These are phyloP conservation scores for Colletotrichum euphorbiae DNA, from an alignment of 2,329 filamentous ascomycete genomes.

Conservation along the genomic window DNA sequence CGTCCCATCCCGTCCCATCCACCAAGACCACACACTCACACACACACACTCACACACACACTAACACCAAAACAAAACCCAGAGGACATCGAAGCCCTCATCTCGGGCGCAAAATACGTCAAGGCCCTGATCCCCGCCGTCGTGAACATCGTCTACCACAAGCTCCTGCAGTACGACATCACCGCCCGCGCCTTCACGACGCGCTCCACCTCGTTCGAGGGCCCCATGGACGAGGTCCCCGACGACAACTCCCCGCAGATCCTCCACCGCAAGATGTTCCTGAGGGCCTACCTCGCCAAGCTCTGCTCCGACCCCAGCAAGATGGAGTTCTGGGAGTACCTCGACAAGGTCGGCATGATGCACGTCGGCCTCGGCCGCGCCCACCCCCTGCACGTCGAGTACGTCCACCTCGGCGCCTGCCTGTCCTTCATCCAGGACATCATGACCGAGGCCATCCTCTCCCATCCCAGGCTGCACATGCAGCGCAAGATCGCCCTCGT, in stretches of 20 bases:
- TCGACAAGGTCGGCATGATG: constrained; percentile 89
- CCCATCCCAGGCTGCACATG: constrained; percentile 74
- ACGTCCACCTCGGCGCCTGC: constrained; percentile 79
- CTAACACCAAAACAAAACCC: neutral
- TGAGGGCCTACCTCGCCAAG: constrained; percentile 79
- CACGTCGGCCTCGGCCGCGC: constrained; percentile 80
- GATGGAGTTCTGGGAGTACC: constrained; percentile 85
- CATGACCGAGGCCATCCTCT: constrained; percentile 80
- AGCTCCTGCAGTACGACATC: constrained; percentile 83
- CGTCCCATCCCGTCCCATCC: constrained; percentile 44
- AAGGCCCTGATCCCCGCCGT: constrained; percentile 85
- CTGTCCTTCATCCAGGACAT: constrained; percentile 83
- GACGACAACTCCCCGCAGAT: constrained; percentile 80
- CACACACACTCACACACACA: too few species aligned
- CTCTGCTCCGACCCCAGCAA: constrained; percentile 80
- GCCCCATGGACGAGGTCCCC: constrained; percentile 71
- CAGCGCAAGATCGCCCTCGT: constrained; percentile 78
- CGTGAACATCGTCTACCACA: constrained; percentile 87
- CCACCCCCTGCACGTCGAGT: constrained; percentile 82
- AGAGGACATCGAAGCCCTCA: constrained; percentile 80
- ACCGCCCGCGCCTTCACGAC: constrained; percentile 81
- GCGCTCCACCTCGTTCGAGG: constrained; percentile 72
- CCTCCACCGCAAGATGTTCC: constrained; percentile 80
- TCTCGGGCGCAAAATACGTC: constrained; percentile 78
- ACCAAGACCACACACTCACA: neutral